Conservation (phyloP, 352 stramenopile genomes). For the Phytophthora uliginosa region DNA sequence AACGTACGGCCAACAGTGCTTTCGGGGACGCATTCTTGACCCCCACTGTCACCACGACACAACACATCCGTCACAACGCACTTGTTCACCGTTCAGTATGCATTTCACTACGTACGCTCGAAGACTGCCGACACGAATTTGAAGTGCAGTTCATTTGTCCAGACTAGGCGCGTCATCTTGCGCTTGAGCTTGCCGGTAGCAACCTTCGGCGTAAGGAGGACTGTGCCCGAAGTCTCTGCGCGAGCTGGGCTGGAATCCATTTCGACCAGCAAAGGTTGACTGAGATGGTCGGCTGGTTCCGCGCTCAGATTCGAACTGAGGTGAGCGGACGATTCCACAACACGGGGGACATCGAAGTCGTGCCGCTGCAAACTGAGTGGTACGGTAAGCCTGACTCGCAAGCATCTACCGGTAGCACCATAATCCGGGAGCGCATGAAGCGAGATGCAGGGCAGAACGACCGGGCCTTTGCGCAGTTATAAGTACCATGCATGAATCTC, state of each 20-base stretch:
- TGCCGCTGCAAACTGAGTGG: neutral
- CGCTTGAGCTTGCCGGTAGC: constrained; percentile 6
- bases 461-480: constrained; percentile 10
- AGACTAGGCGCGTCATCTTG: constrained; percentile 25
- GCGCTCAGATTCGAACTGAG: neutral
- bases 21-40: constrained; percentile 38
- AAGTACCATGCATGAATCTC: constrained; percentile 16
- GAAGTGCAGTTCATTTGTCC: constrained; percentile 33
- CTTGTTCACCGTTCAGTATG: neutral
- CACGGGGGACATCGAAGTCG: neutral
- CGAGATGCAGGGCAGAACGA: neutral
- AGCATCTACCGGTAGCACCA: neutral
- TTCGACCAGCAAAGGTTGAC: neutral
- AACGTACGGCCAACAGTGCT: constrained; percentile 27
- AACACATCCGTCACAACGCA: neutral
- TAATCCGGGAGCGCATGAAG: neutral
- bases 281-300: neutral
- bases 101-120: constrained; percentile 21
- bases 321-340: neutral
- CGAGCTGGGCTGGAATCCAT: constrained; percentile 4
- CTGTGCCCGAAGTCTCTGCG: neutral
- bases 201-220: neutral
- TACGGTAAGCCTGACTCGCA: neutral
- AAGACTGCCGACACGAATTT: constrained; percentile 35
- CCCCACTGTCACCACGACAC: constrained; percentile 27